These are phyloP conservation scores for cucumber (Cucumis sativus) DNA, from an alignment of 306 rosid species.

Conservation along the genomic window Cucumber_9930_V3 NC_026657.2:7571501-7572000, in stretches of 20 bases:
- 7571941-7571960: too few relatives aligned
- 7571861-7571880: too few relatives aligned
- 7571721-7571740: neutral
- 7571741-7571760: neutral
- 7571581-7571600: constrained; percentile 29
- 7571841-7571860: too few relatives aligned
- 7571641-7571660: neutral
- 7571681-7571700: constrained; percentile 54
- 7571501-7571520: constrained; percentile 46
- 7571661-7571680: constrained; percentile 12
- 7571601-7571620: neutral
- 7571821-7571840: neutral
- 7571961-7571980: too few relatives aligned
- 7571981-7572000: too few relatives aligned
- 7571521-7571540: constrained; percentile 65
- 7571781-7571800: neutral
- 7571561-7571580: constrained; percentile 56
- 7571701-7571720: neutral
- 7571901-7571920: too few relatives aligned
- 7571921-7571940: too few relatives aligned
- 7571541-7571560: constrained; percentile 37
- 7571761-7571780: neutral
- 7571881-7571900: too few relatives aligned
- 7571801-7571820: neutral
- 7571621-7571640: neutral